phyloP scores from a whole-genome alignment of 2,329 filamentous ascomycete species.

The Trichoderma lentiforme region DNA sequence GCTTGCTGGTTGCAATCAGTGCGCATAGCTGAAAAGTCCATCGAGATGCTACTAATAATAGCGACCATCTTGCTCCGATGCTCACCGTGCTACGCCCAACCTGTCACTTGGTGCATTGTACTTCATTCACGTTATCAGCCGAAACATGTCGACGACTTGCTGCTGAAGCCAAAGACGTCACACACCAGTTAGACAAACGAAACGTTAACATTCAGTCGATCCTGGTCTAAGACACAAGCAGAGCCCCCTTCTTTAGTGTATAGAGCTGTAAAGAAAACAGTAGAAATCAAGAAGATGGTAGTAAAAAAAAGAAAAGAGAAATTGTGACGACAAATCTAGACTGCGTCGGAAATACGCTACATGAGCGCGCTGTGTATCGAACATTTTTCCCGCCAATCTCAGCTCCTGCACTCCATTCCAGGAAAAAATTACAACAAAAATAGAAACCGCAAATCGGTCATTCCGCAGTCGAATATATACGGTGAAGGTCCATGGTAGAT shows the following conservation, averaged over 20 bases:
- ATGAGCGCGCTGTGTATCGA: conserved; percentile 12
- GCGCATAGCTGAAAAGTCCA: neutral
- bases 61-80: neutral
- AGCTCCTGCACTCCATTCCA: conserved; percentile 13
- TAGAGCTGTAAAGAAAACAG: conserved; percentile 1
- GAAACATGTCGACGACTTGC: neutral
- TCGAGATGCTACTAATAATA: conserved; percentile 10
- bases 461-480: conserved; percentile 20
- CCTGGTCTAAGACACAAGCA: conserved; percentile 19
- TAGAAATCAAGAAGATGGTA: neutral
- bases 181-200: conserved; percentile 15
- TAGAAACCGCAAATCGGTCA: conserved; percentile 14
- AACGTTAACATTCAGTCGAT: conserved; percentile 19
- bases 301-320: neutral
- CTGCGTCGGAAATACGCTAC: conserved; percentile 10
- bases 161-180: neutral
- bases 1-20: neutral
- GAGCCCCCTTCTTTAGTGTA: neutral
- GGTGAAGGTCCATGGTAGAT: conserved; percentile 18
- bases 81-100: neutral
- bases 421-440: conserved; percentile 17
- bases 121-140: neutral
- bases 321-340: conserved; percentile 5
- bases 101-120: neutral
- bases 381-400: neutral